phyloP scores from a whole-genome alignment of 129 eudicot species.

The Apium graveolens region DNA sequence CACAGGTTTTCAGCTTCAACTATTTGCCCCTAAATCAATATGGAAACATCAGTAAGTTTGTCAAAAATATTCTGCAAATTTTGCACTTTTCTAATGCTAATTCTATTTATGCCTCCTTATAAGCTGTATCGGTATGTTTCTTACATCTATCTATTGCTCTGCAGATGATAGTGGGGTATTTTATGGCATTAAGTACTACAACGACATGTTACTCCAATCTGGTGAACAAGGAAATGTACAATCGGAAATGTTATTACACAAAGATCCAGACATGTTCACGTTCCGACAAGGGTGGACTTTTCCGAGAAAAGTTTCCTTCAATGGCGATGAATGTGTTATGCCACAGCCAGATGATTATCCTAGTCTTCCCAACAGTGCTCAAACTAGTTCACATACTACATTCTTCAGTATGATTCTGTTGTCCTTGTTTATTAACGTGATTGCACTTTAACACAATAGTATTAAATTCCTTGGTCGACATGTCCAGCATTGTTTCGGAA shows the following conservation, averaged over 20 bases:
- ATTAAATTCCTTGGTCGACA: not conserved
- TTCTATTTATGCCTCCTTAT: not conserved
- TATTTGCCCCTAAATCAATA: slow-evolving; percentile 58
- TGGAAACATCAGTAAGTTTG: slow-evolving; percentile 46
- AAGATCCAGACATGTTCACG: slow-evolving; percentile 20
- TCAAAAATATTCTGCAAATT: not conserved
- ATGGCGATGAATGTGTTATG: slow-evolving; percentile 28
- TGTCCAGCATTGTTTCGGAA: not conserved
- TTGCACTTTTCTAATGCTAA: not conserved
- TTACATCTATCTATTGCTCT: not conserved
- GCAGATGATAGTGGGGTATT: slow-evolving; percentile 78
- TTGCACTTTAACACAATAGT: not conserved
- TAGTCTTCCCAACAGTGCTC: slow-evolving; percentile 2
- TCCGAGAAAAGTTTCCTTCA: slow-evolving; percentile 62
- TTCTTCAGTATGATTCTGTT: not conserved
- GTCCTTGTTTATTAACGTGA: not conserved
- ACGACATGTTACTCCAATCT: slow-evolving; percentile 61
- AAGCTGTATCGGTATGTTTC: not conserved
- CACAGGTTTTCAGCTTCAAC: slow-evolving; percentile 72
- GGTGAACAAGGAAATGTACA: slow-evolving; percentile 70
- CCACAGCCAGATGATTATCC: slow-evolving; percentile 11
- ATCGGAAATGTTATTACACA: slow-evolving; percentile 50
- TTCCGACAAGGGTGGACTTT: slow-evolving; percentile 74
- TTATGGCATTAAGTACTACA: slow-evolving; percentile 70
- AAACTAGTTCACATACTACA: not conserved